phyloP scores from a whole-genome alignment of 768 basidiomycete species.

The Nidula microcarpa region DNA sequence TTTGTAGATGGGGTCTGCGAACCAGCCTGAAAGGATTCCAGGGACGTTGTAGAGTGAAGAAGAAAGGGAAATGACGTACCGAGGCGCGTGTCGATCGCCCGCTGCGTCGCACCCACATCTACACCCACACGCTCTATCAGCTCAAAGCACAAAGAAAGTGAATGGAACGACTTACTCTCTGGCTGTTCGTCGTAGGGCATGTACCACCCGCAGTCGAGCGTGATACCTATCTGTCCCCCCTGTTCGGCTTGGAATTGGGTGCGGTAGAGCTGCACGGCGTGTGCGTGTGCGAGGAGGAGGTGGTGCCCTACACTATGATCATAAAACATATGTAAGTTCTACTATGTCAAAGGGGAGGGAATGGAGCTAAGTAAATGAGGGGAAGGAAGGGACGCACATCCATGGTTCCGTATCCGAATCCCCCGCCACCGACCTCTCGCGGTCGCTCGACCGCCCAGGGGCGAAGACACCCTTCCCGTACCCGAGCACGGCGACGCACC shows the following conservation, averaged over 20 bases:
- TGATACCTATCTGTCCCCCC: slow-evolving; percentile 67
- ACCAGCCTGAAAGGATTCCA: slow-evolving; percentile 11
- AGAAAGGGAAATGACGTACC: slow-evolving; percentile 27
- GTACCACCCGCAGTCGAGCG: slow-evolving; percentile 64
- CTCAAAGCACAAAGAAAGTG: background rate
- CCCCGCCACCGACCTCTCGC: slow-evolving; percentile 52
- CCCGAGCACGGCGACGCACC: slow-evolving; percentile 61
- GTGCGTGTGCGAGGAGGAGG: slow-evolving; percentile 66
- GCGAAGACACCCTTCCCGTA: slow-evolving; percentile 66
- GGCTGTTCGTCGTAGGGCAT: slow-evolving; percentile 63
- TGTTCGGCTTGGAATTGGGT: slow-evolving; percentile 51
- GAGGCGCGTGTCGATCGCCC: slow-evolving; percentile 59
- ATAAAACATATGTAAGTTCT: too few species aligned
- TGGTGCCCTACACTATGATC: slow-evolving; percentile 56
- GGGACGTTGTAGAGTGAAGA: too few species aligned
- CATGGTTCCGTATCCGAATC: slow-evolving; percentile 60
- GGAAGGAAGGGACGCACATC: slow-evolving; percentile 40
- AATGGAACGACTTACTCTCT: slow-evolving; percentile 44
- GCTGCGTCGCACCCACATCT: slow-evolving; percentile 63
- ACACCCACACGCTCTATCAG: background rate
- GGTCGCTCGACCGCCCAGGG: slow-evolving; percentile 64
- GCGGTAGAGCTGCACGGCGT: slow-evolving; percentile 62
- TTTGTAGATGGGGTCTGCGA: slow-evolving; percentile 63
- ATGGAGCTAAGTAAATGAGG: background rate
- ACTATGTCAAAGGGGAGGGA: too few species aligned